Conservation (phyloP, 371 early-diverging fungal genomes). For the Apophysomyces trapeziformis region DNA sequence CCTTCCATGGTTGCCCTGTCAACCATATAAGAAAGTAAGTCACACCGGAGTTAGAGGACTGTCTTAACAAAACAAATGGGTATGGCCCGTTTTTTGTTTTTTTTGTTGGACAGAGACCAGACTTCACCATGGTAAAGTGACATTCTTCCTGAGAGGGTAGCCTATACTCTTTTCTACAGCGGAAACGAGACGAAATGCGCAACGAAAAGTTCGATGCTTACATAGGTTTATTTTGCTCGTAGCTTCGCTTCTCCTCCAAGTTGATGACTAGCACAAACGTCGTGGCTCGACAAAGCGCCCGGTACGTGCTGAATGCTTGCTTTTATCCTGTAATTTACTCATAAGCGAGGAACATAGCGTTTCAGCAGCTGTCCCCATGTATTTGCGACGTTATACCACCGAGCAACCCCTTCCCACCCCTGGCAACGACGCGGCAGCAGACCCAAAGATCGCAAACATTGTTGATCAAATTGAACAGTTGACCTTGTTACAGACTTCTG, state of each 20-base stretch:
- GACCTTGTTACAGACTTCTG: slow-evolving; percentile 91
- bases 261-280: slow-evolving; percentile 35
- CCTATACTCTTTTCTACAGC: no score
- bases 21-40: not conserved
- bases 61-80: slow-evolving; percentile 1
- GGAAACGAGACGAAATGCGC: no score
- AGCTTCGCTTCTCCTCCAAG: slow-evolving; percentile 52
- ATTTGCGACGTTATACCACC: slow-evolving; percentile 49
- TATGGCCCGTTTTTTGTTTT: not conserved
- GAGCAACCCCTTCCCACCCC: slow-evolving; percentile 62
- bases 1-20: not conserved
- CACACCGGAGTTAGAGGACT: not conserved
- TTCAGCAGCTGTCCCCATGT: slow-evolving; percentile 30
- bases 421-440: slow-evolving; percentile 54
- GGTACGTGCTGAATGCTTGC: slow-evolving; percentile 27
- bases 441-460: slow-evolving; percentile 82
- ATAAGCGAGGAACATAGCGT: slow-evolving; percentile 21
- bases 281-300: slow-evolving; percentile 42
- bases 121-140: slow-evolving; percentile 6
- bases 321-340: not conserved
- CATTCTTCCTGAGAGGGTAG: not conserved
- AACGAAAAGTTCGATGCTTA: not conserved
- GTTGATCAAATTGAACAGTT: slow-evolving; percentile 89
- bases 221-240: slow-evolving; percentile 5
- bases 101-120: slow-evolving; percentile 8